Percentiles rank a stretch among this genome's conserved stretches.
These are phyloP conservation scores for Tranzscheliella williamsii DNA, from an alignment of 1,284 basidiomycete species.

Conservation along the genomic window DNA sequence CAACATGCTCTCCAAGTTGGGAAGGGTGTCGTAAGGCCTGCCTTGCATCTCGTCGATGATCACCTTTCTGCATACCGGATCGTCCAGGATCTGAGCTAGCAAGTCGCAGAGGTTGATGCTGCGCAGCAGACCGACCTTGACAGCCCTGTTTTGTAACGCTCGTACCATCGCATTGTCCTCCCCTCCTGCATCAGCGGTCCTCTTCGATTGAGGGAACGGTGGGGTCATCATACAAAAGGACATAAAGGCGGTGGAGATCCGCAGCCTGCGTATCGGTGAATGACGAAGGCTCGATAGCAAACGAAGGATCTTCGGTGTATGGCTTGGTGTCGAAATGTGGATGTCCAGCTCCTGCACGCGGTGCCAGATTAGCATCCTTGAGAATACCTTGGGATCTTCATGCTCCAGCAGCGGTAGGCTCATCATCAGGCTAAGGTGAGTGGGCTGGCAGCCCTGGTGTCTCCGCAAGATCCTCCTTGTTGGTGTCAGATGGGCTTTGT, in stretches of 20 bases:
- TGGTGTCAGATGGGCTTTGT: conserved; percentile 48
- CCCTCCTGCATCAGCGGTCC: neutral
- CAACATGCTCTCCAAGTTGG: conserved; percentile 8
- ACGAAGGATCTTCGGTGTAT: conserved; percentile 38
- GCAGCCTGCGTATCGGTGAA: conserved; percentile 42
- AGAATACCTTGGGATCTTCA: conserved; percentile 49
- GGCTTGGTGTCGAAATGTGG: conserved; percentile 41
- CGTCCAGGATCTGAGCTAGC: conserved; percentile 11
- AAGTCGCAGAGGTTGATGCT: conserved; percentile 24
- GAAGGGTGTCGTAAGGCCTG: conserved; percentile 9
- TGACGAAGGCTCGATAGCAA: conserved; percentile 38
- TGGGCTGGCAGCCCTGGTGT: conserved; percentile 45
- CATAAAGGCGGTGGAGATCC: conserved; percentile 48
- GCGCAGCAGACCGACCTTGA: neutral
- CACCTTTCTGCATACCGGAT: conserved; percentile 8
- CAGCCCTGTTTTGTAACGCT: neutral
- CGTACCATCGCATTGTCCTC: neutral
- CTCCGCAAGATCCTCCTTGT: conserved; percentile 16
- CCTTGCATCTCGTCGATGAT: conserved; percentile 30
- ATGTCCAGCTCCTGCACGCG: conserved; percentile 53
- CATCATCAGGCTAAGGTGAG: conserved; percentile 48
- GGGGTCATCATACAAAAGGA: conserved; percentile 44
- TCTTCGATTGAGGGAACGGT: conserved; percentile 29
- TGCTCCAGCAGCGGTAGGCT: conserved; percentile 53
- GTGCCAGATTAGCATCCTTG: conserved; percentile 50